Evolutionary conservation across 179 eudicot species (phyloP).

Genomic region (Nepenthes alata): DNA sequence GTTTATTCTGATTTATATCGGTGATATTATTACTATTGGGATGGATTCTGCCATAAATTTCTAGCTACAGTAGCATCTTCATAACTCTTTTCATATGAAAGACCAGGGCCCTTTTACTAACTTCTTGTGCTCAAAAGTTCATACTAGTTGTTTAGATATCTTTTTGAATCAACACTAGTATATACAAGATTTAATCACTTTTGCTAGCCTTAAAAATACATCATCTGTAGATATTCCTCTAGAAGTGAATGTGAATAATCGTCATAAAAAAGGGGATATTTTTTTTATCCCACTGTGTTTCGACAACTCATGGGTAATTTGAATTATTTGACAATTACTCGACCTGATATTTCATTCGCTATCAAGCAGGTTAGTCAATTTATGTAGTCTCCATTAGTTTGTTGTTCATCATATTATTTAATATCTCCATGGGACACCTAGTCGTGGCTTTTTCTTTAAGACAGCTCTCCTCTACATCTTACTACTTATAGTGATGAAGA

Average conservation of each 20-base stretch:
- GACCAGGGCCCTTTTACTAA: background rate
- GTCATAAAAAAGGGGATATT: background rate
- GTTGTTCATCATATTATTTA: background rate
- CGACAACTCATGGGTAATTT: background rate
- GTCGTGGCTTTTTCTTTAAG: background rate
- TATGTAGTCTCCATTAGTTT: background rate
- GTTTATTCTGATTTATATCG: background rate
- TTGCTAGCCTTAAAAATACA: background rate
- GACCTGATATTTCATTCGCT: background rate
- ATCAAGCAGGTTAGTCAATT: background rate
- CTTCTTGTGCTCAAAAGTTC: background rate
- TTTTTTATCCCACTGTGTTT: background rate
- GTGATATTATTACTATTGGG: background rate
- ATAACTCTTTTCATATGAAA: background rate
- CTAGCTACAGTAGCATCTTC: background rate
- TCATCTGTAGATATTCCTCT: background rate
- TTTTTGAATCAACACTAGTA: slow-evolving; percentile 2
- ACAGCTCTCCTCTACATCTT: background rate
- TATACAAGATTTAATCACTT: background rate
- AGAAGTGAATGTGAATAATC: background rate
- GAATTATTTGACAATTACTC: background rate
- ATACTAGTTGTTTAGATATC: background rate
- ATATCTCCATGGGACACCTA: background rate
- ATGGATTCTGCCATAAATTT: background rate
- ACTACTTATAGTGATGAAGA: background rate